Conservation (phyloP, 495 filamentous ascomycete species). For the Aspergillus incahuasiensis region DNA sequence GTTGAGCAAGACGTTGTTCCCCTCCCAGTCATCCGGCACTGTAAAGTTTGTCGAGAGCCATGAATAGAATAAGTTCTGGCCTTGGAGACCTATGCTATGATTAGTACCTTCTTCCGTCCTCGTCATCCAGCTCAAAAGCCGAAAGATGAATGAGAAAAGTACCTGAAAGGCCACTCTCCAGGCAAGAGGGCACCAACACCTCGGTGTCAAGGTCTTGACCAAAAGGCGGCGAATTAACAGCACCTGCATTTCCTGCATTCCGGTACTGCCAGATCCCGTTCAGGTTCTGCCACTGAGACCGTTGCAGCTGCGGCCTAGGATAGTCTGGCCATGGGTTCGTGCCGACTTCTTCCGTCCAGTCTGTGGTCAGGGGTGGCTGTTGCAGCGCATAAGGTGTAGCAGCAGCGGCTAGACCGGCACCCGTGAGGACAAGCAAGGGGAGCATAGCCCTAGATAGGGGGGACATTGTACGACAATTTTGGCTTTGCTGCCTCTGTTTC, state of each 20-base stretch:
- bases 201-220: slow-evolving; percentile 38
- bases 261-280: slow-evolving; percentile 67
- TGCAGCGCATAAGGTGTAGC: slow-evolving; percentile 23
- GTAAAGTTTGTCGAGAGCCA: slow-evolving; percentile 58
- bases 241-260: slow-evolving; percentile 35
- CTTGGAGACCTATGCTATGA: slow-evolving; percentile 45
- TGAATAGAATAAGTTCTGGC: slow-evolving; percentile 44
- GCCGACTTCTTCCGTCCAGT: slow-evolving; percentile 59
- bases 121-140: neutral
- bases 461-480: neutral
- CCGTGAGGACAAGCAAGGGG: slow-evolving; percentile 1
- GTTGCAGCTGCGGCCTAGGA: slow-evolving; percentile 56
- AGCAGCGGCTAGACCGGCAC: slow-evolving; percentile 1
- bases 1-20: slow-evolving; percentile 50
- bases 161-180: slow-evolving; percentile 55
- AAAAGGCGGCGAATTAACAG: slow-evolving; percentile 39
- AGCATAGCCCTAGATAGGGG: neutral
- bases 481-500: too few species aligned
- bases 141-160: neutral
- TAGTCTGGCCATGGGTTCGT: slow-evolving; percentile 64
- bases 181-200: slow-evolving; percentile 60
- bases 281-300: slow-evolving; percentile 56
- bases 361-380: slow-evolving; percentile 50
- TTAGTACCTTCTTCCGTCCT: neutral
- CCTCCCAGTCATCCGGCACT: slow-evolving; percentile 45